A percentile compares a stretch with the other conserved stretches of the same genome.
Conservation (phyloP, 371 early-diverging fungal genomes). For the Lichtheimia hyalospora region DNA sequence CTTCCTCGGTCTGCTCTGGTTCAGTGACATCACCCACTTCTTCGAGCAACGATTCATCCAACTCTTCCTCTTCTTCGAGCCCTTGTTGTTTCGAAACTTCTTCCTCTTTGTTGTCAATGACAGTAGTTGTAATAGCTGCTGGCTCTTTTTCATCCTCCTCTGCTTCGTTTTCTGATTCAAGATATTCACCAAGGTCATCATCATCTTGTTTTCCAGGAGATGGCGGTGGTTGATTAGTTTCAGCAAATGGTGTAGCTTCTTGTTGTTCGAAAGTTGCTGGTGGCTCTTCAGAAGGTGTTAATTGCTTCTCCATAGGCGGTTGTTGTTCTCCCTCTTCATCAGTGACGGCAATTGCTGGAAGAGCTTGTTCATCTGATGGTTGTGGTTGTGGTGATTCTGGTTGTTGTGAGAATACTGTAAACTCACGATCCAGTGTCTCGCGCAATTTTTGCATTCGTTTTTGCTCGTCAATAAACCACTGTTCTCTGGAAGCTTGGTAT, state of each 20-base stretch:
- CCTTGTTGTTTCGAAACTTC: not conserved
- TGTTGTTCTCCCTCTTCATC: not conserved
- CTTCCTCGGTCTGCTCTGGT: not conserved
- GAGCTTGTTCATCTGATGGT: slow-evolving; percentile 1
- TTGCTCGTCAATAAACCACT: slow-evolving; percentile 1
- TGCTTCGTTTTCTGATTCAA: slow-evolving; percentile 5
- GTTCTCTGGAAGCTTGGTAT: slow-evolving; percentile 3
- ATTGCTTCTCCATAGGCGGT: not conserved
- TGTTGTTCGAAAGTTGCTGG: not conserved
- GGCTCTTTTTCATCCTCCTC: not conserved
- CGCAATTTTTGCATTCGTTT: not conserved
- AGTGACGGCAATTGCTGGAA: not conserved
- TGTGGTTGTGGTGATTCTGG: not conserved
- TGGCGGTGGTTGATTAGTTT: too few species aligned
- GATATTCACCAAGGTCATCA: slow-evolving; percentile 1
- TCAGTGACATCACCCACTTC: slow-evolving; percentile 1
- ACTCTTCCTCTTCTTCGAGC: not conserved
- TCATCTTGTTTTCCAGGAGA: slow-evolving; percentile 1
- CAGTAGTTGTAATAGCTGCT: not conserved
- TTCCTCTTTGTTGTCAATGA: not conserved
- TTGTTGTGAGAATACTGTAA: not conserved
- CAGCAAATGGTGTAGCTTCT: not conserved
- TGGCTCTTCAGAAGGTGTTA: not conserved
- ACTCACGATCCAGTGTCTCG: not conserved
- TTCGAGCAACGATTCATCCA: slow-evolving; percentile 2